These are phyloP conservation scores for Kodamaea sp. DNA, from an alignment of 1,139 yeast genomes.

Conservation along the genomic window DNA sequence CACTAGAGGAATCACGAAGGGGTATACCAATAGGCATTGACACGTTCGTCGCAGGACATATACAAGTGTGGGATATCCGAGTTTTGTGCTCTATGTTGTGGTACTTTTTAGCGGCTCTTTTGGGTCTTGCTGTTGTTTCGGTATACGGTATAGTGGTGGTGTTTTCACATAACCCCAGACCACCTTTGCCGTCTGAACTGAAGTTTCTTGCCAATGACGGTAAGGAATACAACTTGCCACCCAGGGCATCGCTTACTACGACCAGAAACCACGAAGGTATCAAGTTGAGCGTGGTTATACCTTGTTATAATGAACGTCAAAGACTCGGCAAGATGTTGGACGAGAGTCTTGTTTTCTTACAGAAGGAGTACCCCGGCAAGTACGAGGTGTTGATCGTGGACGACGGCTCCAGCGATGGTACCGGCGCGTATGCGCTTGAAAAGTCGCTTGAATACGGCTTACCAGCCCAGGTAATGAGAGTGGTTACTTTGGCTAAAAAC, in stretches of 20 bases:
- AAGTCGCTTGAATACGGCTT: constrained; percentile 57
- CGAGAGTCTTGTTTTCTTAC: constrained; percentile 67
- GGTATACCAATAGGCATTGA: too few species aligned
- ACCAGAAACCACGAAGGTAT: constrained; percentile 25
- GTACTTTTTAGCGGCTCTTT: constrained; percentile 6
- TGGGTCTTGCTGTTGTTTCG: constrained; percentile 10
- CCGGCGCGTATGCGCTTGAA: constrained; percentile 68
- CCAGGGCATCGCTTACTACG: constrained; percentile 25
- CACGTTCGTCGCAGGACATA: too few species aligned
- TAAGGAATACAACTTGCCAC: constrained; percentile 28
- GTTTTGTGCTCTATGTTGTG: too few species aligned
- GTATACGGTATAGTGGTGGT: constrained; percentile 46
- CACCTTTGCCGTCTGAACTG: constrained; percentile 53
- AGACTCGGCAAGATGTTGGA: constrained; percentile 75
- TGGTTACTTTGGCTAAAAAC: constrained; percentile 66
- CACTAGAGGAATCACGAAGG: too few species aligned
- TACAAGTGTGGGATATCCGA: background rate
- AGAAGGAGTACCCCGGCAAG: constrained; percentile 25
- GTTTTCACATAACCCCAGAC: constrained; percentile 66
- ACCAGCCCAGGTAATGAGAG: constrained; percentile 63
- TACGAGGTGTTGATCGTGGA: constrained; percentile 88
- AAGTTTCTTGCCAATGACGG: constrained; percentile 46
- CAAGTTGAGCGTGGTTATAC: constrained; percentile 75
- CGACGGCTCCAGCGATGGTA: constrained; percentile 87
- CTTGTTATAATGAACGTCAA: constrained; percentile 84